Evolutionary conservation across 2,329 filamentous ascomycete genomes (phyloP), one percentile per base, ranked within the genome.

Genomic region (Periconia macrospinosa): DNA sequence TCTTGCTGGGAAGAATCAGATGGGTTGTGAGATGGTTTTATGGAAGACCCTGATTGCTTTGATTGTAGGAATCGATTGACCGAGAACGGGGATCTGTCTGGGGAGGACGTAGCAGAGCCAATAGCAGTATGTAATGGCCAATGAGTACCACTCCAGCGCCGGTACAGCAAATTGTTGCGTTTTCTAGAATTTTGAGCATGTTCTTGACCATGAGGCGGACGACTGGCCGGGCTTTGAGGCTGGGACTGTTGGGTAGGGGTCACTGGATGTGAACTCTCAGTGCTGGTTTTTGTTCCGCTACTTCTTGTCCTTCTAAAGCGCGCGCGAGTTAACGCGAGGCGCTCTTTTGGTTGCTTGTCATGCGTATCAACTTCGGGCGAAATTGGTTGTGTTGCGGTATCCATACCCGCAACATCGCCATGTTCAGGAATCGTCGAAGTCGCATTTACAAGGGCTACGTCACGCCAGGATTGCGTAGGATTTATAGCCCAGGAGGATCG

Each of bases 401-500:
- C 33, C 11, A 37, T 10, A 37, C 11, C 33, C 5, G 33, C 6
- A 37, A 37, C 33, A 37, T 37, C 33, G 15, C 11, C 52, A 30
- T 53, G 43, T 30, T 67, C 61, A 37, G 59, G 53, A 2, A 61
- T 37, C 7, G 60, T 61, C 1, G 58, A 52, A 5, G 58, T 47
- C 6, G 63, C 56, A 35, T 50, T 58, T 20, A 52, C 18, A 1
- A 45, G 45, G 13, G 50, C 35, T 13, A 37, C 33, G n/a, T 19
- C 45, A 20, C 55, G 51, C 63, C 62, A 65, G 19, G 42, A 47
- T 8, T 50, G 45, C 43, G 61, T 51, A 30, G 55, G 53, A 9
- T 58, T 49, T 9, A 48, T 47, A 2, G 58, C 50, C 58, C 57
- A 67, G 7, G 67, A 62, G 67, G 68, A 37, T 67, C 69, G 42